A percentile compares a stretch with the other conserved stretches of the same genome.
These are phyloP conservation scores for Arctostaphylos glauca DNA, from an alignment of 148 eudicot species.

Conservation along the genomic window DNA sequence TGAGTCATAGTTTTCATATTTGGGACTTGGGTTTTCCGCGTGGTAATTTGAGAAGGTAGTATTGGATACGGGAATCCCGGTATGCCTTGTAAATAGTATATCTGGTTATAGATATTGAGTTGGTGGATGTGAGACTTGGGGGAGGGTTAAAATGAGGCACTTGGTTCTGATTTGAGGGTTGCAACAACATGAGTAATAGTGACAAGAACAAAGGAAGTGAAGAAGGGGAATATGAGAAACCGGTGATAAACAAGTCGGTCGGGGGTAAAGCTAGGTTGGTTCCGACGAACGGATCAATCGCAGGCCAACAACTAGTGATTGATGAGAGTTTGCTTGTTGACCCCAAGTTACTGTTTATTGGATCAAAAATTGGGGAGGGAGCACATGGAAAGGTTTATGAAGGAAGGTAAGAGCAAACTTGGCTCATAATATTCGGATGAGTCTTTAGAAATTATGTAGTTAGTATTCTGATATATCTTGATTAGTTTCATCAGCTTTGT, in stretches of 20 bases:
- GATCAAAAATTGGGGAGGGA: conserved; percentile 80
- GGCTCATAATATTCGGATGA: background rate
- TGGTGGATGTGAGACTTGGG: background rate
- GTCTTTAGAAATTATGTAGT: background rate
- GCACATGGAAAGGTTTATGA: conserved; percentile 85
- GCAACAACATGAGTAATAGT: conserved; percentile 49
- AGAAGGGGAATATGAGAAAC: conserved; percentile 21
- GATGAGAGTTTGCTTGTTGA: conserved; percentile 72
- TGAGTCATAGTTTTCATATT: background rate
- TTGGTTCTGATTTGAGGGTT: conserved; percentile 20
- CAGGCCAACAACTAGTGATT: conserved; percentile 43
- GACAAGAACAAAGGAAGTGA: conserved; percentile 32
- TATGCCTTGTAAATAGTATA: background rate
- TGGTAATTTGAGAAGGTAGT: background rate
- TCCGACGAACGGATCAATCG: conserved; percentile 41
- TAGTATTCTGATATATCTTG: background rate
- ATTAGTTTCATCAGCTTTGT: background rate
- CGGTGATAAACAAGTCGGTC: conserved; percentile 19
- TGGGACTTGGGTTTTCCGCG: conserved; percentile 20
- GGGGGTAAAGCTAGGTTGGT: conserved; percentile 35
- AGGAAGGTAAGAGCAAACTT: conserved; percentile 54
- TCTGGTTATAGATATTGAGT: background rate
- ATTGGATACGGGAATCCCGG: background rate
- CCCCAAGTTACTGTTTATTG: conserved; percentile 73
- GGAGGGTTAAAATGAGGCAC: background rate